These are phyloP conservation scores for Chrysoporthe puriensis DNA, from an alignment of 2,329 filamentous ascomycete species.

Conservation along the genomic window DNA sequence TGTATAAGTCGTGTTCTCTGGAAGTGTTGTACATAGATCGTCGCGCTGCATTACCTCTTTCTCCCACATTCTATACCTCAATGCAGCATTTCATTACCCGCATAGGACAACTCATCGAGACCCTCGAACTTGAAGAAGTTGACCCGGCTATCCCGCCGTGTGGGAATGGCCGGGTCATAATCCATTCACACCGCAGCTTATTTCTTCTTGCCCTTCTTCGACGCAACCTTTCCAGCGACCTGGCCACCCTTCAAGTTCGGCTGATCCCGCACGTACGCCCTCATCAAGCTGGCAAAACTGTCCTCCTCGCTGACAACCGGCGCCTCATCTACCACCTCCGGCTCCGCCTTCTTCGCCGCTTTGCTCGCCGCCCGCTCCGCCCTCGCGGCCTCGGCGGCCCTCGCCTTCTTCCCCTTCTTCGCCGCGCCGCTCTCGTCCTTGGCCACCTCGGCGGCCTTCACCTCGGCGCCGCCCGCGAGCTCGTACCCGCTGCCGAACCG, in stretches of 20 bases:
- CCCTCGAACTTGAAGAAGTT: neutral
- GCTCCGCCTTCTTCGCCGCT: conserved; percentile 34
- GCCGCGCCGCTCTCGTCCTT: conserved; percentile 33
- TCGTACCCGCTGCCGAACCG: conserved; percentile 88
- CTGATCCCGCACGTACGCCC: conserved; percentile 50
- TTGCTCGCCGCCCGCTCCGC: conserved; percentile 18
- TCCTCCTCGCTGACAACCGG: conserved; percentile 35
- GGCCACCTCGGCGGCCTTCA: conserved; percentile 32
- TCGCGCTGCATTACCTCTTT: conserved; percentile 47
- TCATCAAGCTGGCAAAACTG: conserved; percentile 55
- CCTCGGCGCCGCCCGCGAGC: conserved; percentile 45
- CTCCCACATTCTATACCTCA: conserved; percentile 43
- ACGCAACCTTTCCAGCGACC: conserved; percentile 29
- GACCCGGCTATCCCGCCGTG: neutral
- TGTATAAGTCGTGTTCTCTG: conserved; percentile 22
- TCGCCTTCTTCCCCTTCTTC: conserved; percentile 32
- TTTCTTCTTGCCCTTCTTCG: conserved; percentile 27
- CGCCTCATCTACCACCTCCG: conserved; percentile 33
- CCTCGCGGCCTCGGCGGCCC: conserved; percentile 29
- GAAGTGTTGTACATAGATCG: conserved; percentile 30
- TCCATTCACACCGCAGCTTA: conserved; percentile 11
- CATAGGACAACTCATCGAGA: neutral
- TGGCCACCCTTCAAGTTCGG: conserved; percentile 42
- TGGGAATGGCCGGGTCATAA: neutral
- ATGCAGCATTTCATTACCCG: conserved; percentile 33